Conservation (phyloP, 1,284 basidiomycete species). For the Sphaerobolus stellatus region DNA sequence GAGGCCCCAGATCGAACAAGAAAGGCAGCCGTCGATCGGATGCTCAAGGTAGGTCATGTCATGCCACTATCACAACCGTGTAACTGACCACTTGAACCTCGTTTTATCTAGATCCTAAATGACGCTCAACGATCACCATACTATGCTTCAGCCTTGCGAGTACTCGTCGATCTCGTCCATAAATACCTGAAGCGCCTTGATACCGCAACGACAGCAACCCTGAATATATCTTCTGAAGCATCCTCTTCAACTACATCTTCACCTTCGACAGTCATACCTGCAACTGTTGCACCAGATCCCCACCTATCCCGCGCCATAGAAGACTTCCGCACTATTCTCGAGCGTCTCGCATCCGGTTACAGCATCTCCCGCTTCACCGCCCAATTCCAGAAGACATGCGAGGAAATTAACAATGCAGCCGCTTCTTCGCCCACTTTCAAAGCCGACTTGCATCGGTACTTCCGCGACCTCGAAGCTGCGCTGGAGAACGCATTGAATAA, state of each 20-base stretch:
- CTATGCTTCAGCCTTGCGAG: conserved; percentile 38
- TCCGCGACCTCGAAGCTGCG: conserved; percentile 35
- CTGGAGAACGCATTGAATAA: conserved; percentile 38
- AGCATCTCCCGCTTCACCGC: conserved; percentile 37
- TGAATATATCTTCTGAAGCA: no score
- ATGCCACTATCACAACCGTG: not conserved
- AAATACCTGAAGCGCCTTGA: conserved; percentile 41
- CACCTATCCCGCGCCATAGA: conserved; percentile 30
- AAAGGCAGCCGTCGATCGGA: conserved; percentile 32
- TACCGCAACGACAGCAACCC: conserved; percentile 24
- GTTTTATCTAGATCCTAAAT: conserved; percentile 33
- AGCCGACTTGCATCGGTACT: conserved; percentile 28
- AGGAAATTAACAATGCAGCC: conserved; percentile 26
- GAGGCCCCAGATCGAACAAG: conserved; percentile 31
- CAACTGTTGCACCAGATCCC: no score
- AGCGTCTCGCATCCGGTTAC: conserved; percentile 41
- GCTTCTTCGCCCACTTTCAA: conserved; percentile 22
- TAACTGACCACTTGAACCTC: not conserved
- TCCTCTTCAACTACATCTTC: conserved; percentile 17
- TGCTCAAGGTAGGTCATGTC: conserved; percentile 39
- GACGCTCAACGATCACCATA: conserved; percentile 40
- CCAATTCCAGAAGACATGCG: conserved; percentile 24
- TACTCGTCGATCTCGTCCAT: conserved; percentile 38
- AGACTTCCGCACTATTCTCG: conserved; percentile 39
- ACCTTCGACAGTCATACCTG: conserved; percentile 26